phyloP scores from a whole-genome alignment of 495 filamentous ascomycete species.

The Thermochaetoides thermophila region DNA sequence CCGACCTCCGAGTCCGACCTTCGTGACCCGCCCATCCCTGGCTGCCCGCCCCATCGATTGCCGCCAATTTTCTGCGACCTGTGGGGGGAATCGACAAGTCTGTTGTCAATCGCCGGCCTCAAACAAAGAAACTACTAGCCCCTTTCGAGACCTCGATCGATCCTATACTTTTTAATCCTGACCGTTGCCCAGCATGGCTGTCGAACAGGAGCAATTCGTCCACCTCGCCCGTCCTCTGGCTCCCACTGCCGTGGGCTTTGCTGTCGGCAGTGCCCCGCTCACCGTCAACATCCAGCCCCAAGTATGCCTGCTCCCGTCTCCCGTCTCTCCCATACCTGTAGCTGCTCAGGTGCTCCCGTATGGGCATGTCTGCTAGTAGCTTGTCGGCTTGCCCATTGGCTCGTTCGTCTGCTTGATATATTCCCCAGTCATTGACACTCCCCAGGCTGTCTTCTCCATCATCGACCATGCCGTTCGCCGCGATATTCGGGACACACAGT shows the following conservation, averaged over 20 bases:
- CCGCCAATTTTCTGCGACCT: conserved; percentile 11
- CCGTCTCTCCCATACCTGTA: not conserved
- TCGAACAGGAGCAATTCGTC: conserved; percentile 64
- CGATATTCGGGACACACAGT: conserved; percentile 72
- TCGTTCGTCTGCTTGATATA: too few relatives aligned
- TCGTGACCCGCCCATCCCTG: conserved; percentile 11
- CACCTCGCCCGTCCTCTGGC: conserved; percentile 88
- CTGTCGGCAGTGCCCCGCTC: conserved; percentile 73
- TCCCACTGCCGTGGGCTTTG: conserved; percentile 59
- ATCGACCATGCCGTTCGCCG: conserved; percentile 92
- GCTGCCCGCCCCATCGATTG: conserved; percentile 7
- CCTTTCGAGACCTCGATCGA: too few relatives aligned
- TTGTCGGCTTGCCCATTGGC: too few relatives aligned
- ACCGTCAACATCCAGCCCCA: conserved; percentile 90
- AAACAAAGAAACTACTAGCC: too few relatives aligned
- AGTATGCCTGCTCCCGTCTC: conserved; percentile 36
- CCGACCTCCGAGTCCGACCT: conserved; percentile 8
- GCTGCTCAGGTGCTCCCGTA: too few relatives aligned
- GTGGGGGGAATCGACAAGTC: too few relatives aligned
- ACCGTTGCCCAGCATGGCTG: conserved; percentile 54
- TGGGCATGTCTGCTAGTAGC: too few relatives aligned
- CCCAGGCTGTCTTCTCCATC: conserved; percentile 84
- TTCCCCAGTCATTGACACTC: too few relatives aligned
- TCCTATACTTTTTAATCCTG: too few relatives aligned
- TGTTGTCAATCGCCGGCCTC: too few relatives aligned